phyloP scores from a whole-genome alignment of 179 eudicot genomes.

The Vitellaria paradoxa region DNA sequence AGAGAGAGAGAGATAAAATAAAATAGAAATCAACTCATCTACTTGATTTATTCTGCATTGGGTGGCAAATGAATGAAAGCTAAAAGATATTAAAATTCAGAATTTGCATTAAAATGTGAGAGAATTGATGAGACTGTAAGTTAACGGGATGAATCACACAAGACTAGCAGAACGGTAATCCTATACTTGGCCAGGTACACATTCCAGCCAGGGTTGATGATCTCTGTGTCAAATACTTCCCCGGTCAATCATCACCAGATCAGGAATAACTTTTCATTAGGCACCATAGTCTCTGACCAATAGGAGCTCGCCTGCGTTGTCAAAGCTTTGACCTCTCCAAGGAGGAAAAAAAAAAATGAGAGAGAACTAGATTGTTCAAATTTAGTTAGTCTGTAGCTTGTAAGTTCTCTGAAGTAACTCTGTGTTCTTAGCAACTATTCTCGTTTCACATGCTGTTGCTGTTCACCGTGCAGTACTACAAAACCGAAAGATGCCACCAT shows the following conservation, averaged over 20 bases:
- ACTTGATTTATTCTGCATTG: too few relatives aligned
- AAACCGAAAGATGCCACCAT: slow-evolving; percentile 50
- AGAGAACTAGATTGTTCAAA: too few relatives aligned
- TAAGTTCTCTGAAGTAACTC: too few relatives aligned
- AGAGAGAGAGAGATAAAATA: too few relatives aligned
- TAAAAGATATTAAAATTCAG: too few relatives aligned
- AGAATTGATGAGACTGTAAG: background rate
- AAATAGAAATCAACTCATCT: too few relatives aligned
- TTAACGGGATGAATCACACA: too few relatives aligned
- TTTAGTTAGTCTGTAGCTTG: too few relatives aligned
- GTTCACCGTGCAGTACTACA: slow-evolving; percentile 18
- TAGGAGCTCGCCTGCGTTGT: background rate
- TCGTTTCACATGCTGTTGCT: slow-evolving; percentile 39
- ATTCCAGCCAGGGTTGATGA: background rate
- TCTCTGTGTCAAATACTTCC: background rate
- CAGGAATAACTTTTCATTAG: background rate
- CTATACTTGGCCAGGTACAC: background rate
- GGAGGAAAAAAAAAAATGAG: too few relatives aligned
- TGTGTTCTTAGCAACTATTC: slow-evolving; percentile 29
- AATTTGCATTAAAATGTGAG: too few relatives aligned
- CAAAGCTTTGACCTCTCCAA: background rate
- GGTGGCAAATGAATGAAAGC: too few relatives aligned
- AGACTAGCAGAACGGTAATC: background rate
- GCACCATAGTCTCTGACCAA: background rate
- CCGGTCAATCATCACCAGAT: background rate